Percentiles rank a stretch among this genome's conserved stretches.
Evolutionary conservation across 2,329 filamentous ascomycete genomes (phyloP).

Genomic region (Trichoderma gracile): DNA sequence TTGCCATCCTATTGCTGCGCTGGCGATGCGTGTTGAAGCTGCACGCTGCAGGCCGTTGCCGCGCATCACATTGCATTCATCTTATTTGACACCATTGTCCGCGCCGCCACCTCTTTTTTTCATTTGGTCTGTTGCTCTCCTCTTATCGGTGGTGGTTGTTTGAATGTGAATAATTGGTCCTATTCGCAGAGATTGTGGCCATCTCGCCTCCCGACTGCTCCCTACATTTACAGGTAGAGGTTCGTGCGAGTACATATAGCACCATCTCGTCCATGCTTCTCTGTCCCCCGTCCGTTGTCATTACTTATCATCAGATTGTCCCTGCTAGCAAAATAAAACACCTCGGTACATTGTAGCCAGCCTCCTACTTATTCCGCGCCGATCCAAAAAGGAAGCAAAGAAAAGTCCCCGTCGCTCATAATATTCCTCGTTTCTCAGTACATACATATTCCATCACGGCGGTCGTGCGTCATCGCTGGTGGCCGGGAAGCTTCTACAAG

Average conservation of each 20-base stretch:
- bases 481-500: constrained; percentile 38
- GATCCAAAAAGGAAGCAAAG: too few species aligned
- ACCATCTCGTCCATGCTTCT: background rate
- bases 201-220: too few species aligned
- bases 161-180: too few species aligned
- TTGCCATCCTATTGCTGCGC: background rate
- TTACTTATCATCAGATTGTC: background rate
- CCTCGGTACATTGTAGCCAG: background rate
- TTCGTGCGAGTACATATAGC: background rate
- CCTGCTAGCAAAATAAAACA: background rate
- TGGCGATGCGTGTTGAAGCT: constrained; percentile 5
- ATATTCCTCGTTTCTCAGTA: too few species aligned
- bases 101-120: constrained; percentile 2
- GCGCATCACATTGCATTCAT: constrained; percentile 1
- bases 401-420: too few species aligned
- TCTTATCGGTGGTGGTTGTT: too few species aligned
- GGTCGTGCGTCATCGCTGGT: constrained; percentile 21
- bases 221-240: too few species aligned
- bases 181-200: too few species aligned
- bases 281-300: background rate
- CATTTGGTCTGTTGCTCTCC: background rate
- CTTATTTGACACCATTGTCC: background rate
- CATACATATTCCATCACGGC: background rate
- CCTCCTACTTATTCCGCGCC: too few species aligned
- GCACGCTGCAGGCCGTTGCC: background rate